These are phyloP conservation scores for Botrytis fabae DNA, from an alignment of 2,329 filamentous ascomycete species.

Conservation along the genomic window DNA sequence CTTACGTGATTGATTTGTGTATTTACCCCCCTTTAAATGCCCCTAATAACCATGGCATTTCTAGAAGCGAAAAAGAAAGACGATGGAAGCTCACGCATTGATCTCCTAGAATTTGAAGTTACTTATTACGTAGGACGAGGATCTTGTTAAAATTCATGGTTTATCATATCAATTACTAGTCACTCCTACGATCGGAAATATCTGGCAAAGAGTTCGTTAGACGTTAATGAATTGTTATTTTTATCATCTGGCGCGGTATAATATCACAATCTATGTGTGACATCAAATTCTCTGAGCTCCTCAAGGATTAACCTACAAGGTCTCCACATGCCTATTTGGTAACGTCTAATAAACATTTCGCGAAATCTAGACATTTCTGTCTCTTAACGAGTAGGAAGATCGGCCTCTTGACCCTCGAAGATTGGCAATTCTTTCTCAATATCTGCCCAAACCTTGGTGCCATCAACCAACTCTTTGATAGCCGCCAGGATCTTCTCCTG, in stretches of 20 bases:
- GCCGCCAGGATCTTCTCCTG: slow-evolving; percentile 78
- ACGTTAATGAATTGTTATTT: background rate
- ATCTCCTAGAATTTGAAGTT: background rate
- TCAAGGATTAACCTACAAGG: slow-evolving; percentile 8
- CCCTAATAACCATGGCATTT: background rate
- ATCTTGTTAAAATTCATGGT: background rate
- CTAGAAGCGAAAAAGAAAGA: slow-evolving; percentile 6
- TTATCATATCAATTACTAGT: background rate
- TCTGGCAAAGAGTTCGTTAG: background rate
- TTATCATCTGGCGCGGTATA: background rate
- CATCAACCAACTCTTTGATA: slow-evolving; percentile 53
- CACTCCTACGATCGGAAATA: background rate
- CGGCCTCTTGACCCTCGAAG: slow-evolving; percentile 73
- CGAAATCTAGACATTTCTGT: background rate
- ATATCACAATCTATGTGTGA: background rate
- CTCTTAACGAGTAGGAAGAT: slow-evolving; percentile 30
- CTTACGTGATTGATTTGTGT: background rate
- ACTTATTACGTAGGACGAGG: background rate
- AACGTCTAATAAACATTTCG: background rate
- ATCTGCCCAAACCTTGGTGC: slow-evolving; percentile 62
- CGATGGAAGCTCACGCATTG: background rate
- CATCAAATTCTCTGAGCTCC: background rate
- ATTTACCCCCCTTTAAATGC: background rate
- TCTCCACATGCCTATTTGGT: slow-evolving; percentile 9
- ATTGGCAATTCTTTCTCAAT: slow-evolving; percentile 76